These are phyloP conservation scores for Trapa incisa DNA, from an alignment of 345 rosid species.

Conservation along the genomic window DNA sequence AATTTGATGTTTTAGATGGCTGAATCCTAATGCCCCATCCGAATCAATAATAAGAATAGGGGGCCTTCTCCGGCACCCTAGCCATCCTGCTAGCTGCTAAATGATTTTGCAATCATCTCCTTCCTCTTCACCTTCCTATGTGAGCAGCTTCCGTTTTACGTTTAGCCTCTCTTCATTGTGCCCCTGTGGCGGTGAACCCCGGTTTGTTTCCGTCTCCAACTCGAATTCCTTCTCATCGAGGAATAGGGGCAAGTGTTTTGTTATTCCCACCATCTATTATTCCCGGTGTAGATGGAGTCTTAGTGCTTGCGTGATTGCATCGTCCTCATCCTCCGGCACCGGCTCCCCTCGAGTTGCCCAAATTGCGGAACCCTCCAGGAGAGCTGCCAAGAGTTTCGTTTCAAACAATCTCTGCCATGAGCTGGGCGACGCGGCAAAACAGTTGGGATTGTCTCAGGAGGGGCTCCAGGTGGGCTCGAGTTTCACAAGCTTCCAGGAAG, in stretches of 20 bases:
- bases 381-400: slow-evolving; percentile 23
- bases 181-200: slow-evolving; percentile 22
- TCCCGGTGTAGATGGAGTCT: slow-evolving; percentile 18
- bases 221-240: background rate
- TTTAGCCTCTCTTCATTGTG: slow-evolving; percentile 10
- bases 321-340: slow-evolving; percentile 9
- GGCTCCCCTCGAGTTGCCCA: slow-evolving; percentile 17
- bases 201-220: slow-evolving; percentile 7
- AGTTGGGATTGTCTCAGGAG: slow-evolving; percentile 15
- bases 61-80: slow-evolving; percentile 1
- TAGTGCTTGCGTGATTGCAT: slow-evolving; percentile 22
- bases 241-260: background rate
- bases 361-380: slow-evolving; percentile 22
- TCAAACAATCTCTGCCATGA: slow-evolving; percentile 37
- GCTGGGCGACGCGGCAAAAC: slow-evolving; percentile 23
- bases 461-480: slow-evolving; percentile 33
- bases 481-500: slow-evolving; percentile 56
- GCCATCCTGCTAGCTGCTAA: slow-evolving; percentile 17
- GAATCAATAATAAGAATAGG: slow-evolving; percentile 1
- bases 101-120: slow-evolving; percentile 46
- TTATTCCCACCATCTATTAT: slow-evolving; percentile 2
- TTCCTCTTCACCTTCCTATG: slow-evolving; percentile 15
- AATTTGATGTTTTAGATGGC: slow-evolving; percentile 12
- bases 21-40: slow-evolving; percentile 11
- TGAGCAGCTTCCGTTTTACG: slow-evolving; percentile 22